These are phyloP conservation scores for Sutorius australiensis DNA, from an alignment of 768 basidiomycete genomes.

Conservation along the genomic window DNA sequence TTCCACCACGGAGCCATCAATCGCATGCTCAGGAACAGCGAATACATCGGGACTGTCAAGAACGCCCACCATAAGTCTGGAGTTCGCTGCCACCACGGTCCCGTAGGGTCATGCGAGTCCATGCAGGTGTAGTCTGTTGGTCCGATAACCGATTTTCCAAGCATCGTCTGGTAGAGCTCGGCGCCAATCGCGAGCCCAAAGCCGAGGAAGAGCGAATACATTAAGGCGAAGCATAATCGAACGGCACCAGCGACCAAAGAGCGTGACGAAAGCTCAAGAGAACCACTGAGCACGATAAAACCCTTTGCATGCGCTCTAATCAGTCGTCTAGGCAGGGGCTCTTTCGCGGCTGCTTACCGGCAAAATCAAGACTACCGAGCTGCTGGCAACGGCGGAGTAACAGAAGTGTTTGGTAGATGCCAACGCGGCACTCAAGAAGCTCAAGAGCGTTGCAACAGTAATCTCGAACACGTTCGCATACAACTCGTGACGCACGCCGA, in stretches of 20 bases:
- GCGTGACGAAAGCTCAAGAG: constrained; percentile 74
- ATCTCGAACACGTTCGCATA: constrained; percentile 84
- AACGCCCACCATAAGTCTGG: constrained; percentile 75
- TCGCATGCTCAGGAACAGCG: constrained; percentile 61
- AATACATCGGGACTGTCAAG: constrained; percentile 67
- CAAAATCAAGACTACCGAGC: constrained; percentile 74
- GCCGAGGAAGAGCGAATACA: constrained; percentile 75
- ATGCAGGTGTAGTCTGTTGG: constrained; percentile 60
- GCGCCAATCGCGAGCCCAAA: constrained; percentile 84
- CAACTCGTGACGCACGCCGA: constrained; percentile 71
- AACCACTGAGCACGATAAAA: constrained; percentile 66
- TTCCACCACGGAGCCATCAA: constrained; percentile 57
- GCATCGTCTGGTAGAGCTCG: constrained; percentile 59
- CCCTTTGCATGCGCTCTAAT: constrained; percentile 35
- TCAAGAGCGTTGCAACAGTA: constrained; percentile 72
- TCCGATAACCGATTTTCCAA: constrained; percentile 42
- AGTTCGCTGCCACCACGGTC: constrained; percentile 72
- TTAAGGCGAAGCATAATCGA: constrained; percentile 71
- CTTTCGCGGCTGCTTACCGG: constrained; percentile 44
- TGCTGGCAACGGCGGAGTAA: constrained; percentile 76
- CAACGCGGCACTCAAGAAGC: constrained; percentile 74
- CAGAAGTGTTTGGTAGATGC: constrained; percentile 68
- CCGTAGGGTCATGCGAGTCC: constrained; percentile 49
- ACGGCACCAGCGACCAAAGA: constrained; percentile 85
- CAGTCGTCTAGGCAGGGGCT: not conserved